Percentiles rank a stretch among this genome's conserved stretches.
Evolutionary conservation across 371 early-diverging fungal species (phyloP).

Genomic region (Mortierella sp.): DNA sequence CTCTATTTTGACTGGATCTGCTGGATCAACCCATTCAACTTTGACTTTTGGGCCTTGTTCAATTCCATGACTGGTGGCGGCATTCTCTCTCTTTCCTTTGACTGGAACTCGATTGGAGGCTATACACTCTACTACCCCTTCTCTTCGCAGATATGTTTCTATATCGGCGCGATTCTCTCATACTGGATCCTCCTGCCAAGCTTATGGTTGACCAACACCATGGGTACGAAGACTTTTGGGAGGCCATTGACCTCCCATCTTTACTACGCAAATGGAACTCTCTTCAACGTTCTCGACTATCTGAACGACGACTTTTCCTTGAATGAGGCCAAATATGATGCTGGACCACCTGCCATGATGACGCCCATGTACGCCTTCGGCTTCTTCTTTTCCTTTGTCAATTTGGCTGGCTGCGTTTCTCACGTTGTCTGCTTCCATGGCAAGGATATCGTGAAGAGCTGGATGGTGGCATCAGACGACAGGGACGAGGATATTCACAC

Average conservation of each 20-base stretch:
- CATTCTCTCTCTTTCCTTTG: conserved; percentile 73
- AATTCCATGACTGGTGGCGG: conserved; percentile 65
- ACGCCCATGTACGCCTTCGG: conserved; percentile 77
- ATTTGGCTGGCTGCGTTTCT: conserved; percentile 68
- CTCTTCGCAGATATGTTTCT: conserved; percentile 27
- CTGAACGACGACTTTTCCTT: conserved; percentile 59
- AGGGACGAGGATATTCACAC: conserved; percentile 70
- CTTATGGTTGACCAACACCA: conserved; percentile 70
- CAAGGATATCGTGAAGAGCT: conserved; percentile 54
- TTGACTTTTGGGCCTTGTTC: conserved; percentile 41
- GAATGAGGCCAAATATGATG: conserved; percentile 63
- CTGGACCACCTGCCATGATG: conserved; percentile 76
- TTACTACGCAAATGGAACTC: conserved; percentile 59
- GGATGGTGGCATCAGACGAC: too few species aligned
- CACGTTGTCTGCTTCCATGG: conserved; percentile 69
- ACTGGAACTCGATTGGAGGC: conserved; percentile 75
- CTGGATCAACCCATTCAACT: conserved; percentile 60
- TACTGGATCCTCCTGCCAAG: conserved; percentile 77
- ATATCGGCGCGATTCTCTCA: conserved; percentile 66
- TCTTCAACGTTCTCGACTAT: conserved; percentile 62
- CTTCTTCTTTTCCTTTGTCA: conserved; percentile 71
- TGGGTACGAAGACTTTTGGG: conserved; percentile 64
- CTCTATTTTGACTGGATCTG: conserved; percentile 69
- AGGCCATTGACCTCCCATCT: conserved; percentile 61
- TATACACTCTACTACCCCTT: conserved; percentile 30